These are phyloP conservation scores for Baorangia bicolor DNA, from an alignment of 768 basidiomycete genomes.

Conservation along the genomic window DNA sequence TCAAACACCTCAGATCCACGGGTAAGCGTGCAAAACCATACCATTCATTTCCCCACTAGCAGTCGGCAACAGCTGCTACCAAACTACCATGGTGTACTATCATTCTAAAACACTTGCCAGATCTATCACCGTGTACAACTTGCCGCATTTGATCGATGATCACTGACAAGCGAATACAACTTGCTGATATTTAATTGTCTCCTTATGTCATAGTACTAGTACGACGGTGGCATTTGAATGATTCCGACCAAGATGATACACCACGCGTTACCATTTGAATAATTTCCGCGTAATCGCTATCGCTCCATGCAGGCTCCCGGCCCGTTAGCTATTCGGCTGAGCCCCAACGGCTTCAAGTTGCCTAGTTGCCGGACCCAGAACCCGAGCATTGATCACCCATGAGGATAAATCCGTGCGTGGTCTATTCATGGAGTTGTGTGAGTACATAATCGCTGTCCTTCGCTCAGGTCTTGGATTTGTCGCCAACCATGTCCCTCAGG, in stretches of 20 bases:
- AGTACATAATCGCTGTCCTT: not conserved
- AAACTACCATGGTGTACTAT: not conserved
- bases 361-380: not conserved
- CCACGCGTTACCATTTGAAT: too few species aligned
- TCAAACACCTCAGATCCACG: too few species aligned
- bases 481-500: constrained; percentile 11
- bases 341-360: not conserved
- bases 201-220: not conserved
- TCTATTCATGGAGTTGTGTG: constrained; percentile 1
- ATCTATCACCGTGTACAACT: too few species aligned
- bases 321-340: not conserved
- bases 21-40: too few species aligned
- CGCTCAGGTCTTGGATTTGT: not conserved
- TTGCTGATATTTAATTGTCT: too few species aligned
- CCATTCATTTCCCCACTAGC: too few species aligned
- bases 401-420: not conserved
- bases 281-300: not conserved
- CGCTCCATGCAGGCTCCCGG: not conserved
- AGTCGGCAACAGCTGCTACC: not conserved
- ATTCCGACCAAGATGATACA: not conserved
- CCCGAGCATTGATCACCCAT: not conserved
- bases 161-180: not conserved
- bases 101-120: not conserved
- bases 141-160: too few species aligned
- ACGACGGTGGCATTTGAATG: not conserved